A percentile compares a stretch with the other conserved stretches of the same genome.
Evolutionary conservation across 1,284 basidiomycete species (phyloP).

Genomic region (Waitea zeae): DNA sequence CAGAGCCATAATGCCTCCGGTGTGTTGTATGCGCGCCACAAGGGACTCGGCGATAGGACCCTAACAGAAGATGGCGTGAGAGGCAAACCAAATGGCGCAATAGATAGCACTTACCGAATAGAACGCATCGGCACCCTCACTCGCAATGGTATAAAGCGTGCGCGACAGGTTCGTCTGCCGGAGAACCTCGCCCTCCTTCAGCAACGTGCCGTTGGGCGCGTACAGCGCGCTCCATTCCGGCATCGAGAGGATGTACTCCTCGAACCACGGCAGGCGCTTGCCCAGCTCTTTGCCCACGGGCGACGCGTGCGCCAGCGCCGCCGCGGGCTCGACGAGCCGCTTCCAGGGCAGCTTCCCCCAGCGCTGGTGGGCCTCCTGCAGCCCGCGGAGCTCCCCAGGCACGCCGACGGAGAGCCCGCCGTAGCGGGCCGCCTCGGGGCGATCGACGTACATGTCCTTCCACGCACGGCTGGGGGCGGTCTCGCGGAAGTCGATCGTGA

Average conservation of each 20-base stretch:
- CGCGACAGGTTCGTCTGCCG: slow-evolving; percentile 48
- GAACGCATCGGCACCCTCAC: slow-evolving; percentile 55
- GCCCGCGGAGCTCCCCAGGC: slow-evolving; percentile 75
- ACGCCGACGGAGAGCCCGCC: slow-evolving; percentile 77
- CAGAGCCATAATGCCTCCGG: slow-evolving; percentile 67
- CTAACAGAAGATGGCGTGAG: slow-evolving; percentile 13
- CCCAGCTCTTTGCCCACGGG: slow-evolving; percentile 60
- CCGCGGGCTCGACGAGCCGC: slow-evolving; percentile 58
- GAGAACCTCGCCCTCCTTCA: slow-evolving; percentile 63
- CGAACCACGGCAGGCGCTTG: slow-evolving; percentile 18
- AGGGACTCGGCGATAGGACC: slow-evolving; percentile 65
- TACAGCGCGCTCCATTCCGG: slow-evolving; percentile 71
- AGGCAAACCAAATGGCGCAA: slow-evolving; percentile 7
- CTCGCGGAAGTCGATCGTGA: slow-evolving; percentile 80
- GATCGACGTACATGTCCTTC: slow-evolving; percentile 53
- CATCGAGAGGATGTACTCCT: slow-evolving; percentile 30
- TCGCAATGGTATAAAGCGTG: slow-evolving; percentile 49
- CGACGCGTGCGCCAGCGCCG: slow-evolving; percentile 64
- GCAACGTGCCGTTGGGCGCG: slow-evolving; percentile 55
- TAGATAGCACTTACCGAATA: slow-evolving; percentile 34
- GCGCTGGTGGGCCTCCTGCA: slow-evolving; percentile 63
- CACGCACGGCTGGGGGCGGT: slow-evolving; percentile 61
- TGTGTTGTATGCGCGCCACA: slow-evolving; percentile 42
- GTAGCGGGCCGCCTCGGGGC: slow-evolving; percentile 32
- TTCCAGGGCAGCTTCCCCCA: slow-evolving; percentile 73